Evolutionary conservation across 306 rosid species (phyloP), one percentile per base, ranked within the genome.

Genomic region (Hylodesmum podocarpum): DNA sequence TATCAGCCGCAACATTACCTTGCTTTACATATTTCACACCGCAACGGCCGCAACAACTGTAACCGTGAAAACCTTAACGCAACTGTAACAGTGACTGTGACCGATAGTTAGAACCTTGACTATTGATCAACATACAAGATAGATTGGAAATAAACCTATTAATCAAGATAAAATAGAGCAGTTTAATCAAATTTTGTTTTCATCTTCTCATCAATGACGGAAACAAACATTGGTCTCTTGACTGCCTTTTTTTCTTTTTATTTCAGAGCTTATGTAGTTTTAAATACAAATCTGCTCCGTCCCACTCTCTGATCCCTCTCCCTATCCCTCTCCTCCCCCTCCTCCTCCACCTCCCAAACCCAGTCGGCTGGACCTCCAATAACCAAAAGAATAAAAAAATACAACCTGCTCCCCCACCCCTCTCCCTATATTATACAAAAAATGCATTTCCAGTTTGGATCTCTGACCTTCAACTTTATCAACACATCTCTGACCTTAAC

Each of bases 141-240:
- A 4, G 34, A 21, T 51, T 71, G 66, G n/a, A 72, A 57, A 21
- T 40, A n/a, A 72, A 40, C 67, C 37, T 24, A 39, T 55, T 14
- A 14, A 37, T 37, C 25, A 72, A 12, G 33, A 55, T 6, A 39
- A 24, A 65, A 40, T 8, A 51, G n/a, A 37, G 44, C 66, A 21
- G 3, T 53, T 34, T 44, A 53, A 6, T 51, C 65, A 53, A 51
- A 53, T 22, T 36, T 51, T 34, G 24, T 11, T 70, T 59, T 63
- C 15, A 33, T 58, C 12, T 25, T 62, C 34, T 62, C 65, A 28
- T 57, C 10, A 27, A 25, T 71, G 65, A 22, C 13, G 76, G 43
- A 72, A 66, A 58, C 55, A 73, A 29, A 72, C n/a, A 66, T 39
- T 66, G 58, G 33, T 49, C 40, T 78, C 66, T 41, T 54, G 46